A percentile compares a stretch with the other conserved stretches of the same genome.
Evolutionary conservation across 352 stramenopile species (phyloP).

Genomic region (Phytophthora europaea): DNA sequence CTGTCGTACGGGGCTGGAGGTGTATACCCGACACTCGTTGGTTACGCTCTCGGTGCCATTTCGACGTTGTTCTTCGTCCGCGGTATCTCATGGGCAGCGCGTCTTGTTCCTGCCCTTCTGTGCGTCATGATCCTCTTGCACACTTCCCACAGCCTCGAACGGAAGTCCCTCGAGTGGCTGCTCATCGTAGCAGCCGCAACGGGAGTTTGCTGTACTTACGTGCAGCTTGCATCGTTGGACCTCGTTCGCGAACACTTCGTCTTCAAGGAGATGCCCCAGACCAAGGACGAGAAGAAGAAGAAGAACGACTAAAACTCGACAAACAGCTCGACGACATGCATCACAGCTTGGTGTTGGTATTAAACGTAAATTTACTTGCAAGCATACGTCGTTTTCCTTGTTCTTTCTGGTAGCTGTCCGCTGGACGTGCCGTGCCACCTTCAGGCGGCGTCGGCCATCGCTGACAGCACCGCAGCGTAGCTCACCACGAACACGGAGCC

Average conservation of each 20-base stretch:
- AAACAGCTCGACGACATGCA: background rate
- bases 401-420: background rate
- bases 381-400: slow-evolving; percentile 1
- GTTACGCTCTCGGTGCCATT: slow-evolving; percentile 62
- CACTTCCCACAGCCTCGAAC: slow-evolving; percentile 26
- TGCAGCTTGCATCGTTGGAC: slow-evolving; percentile 63
- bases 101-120: slow-evolving; percentile 30
- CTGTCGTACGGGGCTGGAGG: slow-evolving; percentile 67
- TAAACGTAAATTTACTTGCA: slow-evolving; percentile 20
- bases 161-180: slow-evolving; percentile 41
- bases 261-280: slow-evolving; percentile 26
- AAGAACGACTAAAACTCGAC: slow-evolving; percentile 39
- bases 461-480: slow-evolving; percentile 50
- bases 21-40: slow-evolving; percentile 67
- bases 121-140: slow-evolving; percentile 41
- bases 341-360: slow-evolving; percentile 5
- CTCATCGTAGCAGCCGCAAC: slow-evolving; percentile 51
- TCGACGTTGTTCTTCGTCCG: slow-evolving; percentile 48
- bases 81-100: slow-evolving; percentile 19
- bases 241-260: slow-evolving; percentile 61
- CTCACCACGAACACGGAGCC: slow-evolving; percentile 51
- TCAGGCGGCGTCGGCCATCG: slow-evolving; percentile 38
- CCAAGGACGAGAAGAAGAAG: slow-evolving; percentile 24
- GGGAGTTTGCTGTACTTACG: slow-evolving; percentile 65
- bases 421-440: background rate